Evolutionary conservation across 2,329 filamentous ascomycete genomes (phyloP), one percentile per base, ranked within the genome.

Genomic region (Cercospora beticola): DNA sequence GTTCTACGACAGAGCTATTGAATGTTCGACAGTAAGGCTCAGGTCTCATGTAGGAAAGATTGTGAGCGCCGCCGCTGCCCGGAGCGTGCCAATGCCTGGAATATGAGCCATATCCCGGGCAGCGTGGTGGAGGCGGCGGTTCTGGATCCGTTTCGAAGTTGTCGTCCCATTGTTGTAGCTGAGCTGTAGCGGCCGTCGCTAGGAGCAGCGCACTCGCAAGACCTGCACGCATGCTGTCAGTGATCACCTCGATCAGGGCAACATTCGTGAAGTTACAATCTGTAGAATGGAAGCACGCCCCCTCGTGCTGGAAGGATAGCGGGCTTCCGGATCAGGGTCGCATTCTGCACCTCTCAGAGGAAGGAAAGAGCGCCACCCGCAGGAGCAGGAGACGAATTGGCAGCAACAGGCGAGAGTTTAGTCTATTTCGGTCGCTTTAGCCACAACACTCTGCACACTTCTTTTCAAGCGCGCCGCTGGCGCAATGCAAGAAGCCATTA

Each of bases 11-110:
- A 12, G 67, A 54, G 30, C 59, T 64, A 26, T 67, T 64, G 76
- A 83, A 83, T 2, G 81, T 83, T 18, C 82, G 79, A 68, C 82
- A 84, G 65, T 75, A 73, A 52, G 79, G 76, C 1, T 75, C 70
- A 5, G 82, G 82, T 5, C 82, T 77, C 68, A 81, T 79, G 63
- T 79, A 82, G 0, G 82, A 79, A 30, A 84, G 77, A 57, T 81
- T 77, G 70, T 82, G 81, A 56, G 75, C 76, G 8, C 82, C 82
- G 2, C 77, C 76, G 62, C 80, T 82, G 60, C 79, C 76, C 4
- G 82, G 82, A 12, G 56, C 75, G 69, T 57, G 77, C 56, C 23
- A 73, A 73, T 1, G 81, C 73, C 62, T 81, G 26, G 62, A 56
- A 28, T 57, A 82, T 62, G 80, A 75, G 18, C 76, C 72, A 64